A percentile compares a stretch with the other conserved stretches of the same genome.
These are phyloP conservation scores for Misopates orontium DNA, from an alignment of 257 asterid species.

Conservation along the genomic window DNA sequence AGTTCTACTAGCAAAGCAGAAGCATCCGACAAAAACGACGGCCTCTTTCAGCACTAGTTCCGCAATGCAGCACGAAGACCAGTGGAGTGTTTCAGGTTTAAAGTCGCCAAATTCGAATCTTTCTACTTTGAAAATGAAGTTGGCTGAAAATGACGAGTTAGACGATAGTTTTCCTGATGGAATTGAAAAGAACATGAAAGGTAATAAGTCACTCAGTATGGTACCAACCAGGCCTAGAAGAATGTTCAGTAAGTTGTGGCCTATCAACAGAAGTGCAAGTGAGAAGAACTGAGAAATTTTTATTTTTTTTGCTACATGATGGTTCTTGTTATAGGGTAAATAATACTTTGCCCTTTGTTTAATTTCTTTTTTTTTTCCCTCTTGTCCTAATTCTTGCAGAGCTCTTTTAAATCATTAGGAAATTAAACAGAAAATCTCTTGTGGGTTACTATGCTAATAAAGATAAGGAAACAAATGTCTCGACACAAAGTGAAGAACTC, in stretches of 20 bases:
- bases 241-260: constrained; percentile 83
- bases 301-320: constrained; percentile 19
- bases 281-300: constrained; percentile 50
- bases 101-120: constrained; percentile 64
- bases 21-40: constrained; percentile 39
- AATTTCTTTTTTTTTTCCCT: background rate
- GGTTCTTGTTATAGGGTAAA: constrained; percentile 31
- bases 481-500: constrained; percentile 16
- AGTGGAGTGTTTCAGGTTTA: constrained; percentile 67
- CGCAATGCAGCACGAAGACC: constrained; percentile 48
- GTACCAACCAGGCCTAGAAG: constrained; percentile 60
- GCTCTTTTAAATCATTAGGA: constrained; percentile 47
- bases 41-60: constrained; percentile 38
- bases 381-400: constrained; percentile 30
- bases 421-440: constrained; percentile 37
- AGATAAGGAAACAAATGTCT: constrained; percentile 28
- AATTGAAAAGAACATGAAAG: constrained; percentile 31
- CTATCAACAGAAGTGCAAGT: constrained; percentile 52
- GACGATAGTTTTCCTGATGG: constrained; percentile 33
- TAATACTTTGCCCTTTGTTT: constrained; percentile 26
- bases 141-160: constrained; percentile 64
- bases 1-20: constrained; percentile 57
- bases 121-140: constrained; percentile 76
- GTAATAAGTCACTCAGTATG: constrained; percentile 43
- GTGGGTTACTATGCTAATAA: constrained; percentile 53